Base-by-base conservation (phyloP, 2,329 filamentous ascomycete genomes). In the Epichloe sibirici region DNA sequence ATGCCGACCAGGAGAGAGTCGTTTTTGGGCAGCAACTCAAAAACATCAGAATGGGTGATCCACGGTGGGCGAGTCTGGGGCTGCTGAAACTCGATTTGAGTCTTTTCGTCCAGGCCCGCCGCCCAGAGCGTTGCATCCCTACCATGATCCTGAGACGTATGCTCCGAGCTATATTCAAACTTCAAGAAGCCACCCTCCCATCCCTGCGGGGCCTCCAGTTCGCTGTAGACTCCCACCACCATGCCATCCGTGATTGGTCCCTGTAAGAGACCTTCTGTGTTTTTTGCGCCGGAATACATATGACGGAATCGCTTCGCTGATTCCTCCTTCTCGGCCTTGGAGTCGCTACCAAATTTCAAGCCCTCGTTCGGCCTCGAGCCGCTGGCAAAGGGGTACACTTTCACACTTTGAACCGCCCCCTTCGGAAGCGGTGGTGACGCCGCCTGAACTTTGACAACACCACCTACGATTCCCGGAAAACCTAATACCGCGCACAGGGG, bases 191-290 rank as follows among this genome's bases (percentile, higher is more conserved):
- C 91, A 2, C 93, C 93, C 57, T 90, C 82, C 82, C 91, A 96
- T 13, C 79, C 78, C 43, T 77, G 73, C 4, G 72, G 76, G 49
- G 66, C 72, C 58, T 70, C 75, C n/a, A 77, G 71, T 23, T 71
- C 81, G 54, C 76, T 74, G 51, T 75, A 76, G 38, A 75, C 61
- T 0, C 74, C 82, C 21, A 98, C 69, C 13, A 96, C 69, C 70
- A 91, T 86, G 2, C 91, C 90, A 66, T 98, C 89, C 0, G 90
- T 96, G 49, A 98, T 66, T 5, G 93, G 90, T 0, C 93, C 93
- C 52, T 86, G 80, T 1, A 97, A 72, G 17, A 97, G 66, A 1
- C 85, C 82, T 23, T 79, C 78, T 0, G 71, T 64, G 9, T 66
- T 72, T 39, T 74, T 77, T 34, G 73, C 65, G 34, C 74, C 76